These are phyloP conservation scores for Lavandula angustifolia DNA, from an alignment of 257 asterid species.

Conservation along the genomic window DNA sequence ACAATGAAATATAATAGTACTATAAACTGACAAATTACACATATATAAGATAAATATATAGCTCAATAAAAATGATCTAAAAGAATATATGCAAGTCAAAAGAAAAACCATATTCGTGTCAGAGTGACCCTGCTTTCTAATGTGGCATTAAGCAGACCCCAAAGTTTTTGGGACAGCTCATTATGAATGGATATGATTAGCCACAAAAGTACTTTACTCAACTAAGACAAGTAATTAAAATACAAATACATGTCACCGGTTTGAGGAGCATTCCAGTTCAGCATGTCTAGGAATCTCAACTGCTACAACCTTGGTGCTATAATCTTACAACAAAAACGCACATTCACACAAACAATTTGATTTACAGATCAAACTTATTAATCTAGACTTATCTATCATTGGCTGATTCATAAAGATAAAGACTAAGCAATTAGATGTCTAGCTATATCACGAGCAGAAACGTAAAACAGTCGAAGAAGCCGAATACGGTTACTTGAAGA, in stretches of 20 bases:
- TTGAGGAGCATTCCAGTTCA: slow-evolving; percentile 10
- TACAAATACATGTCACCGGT: neutral
- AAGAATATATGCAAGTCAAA: too few relatives aligned
- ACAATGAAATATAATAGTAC: too few relatives aligned
- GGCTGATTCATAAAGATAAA: neutral
- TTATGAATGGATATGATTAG: neutral
- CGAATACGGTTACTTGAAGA: neutral
- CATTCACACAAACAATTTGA: neutral
- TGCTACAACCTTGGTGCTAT: neutral
- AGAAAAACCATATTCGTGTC: too few relatives aligned
- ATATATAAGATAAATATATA: too few relatives aligned
- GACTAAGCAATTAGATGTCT: neutral
- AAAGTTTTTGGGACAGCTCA: neutral
- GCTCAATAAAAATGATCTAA: too few relatives aligned
- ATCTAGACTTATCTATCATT: neutral
- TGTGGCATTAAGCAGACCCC: neutral
- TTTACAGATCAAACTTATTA: neutral
- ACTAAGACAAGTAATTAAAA: neutral
- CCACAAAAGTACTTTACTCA: neutral
- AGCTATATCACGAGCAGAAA: neutral
- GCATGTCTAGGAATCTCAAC: slow-evolving; percentile 21
- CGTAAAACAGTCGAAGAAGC: slow-evolving; percentile 17
- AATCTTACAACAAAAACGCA: neutral
- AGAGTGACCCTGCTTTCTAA: neutral
- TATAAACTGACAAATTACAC: too few relatives aligned